Evolutionary conservation across 78 protist species (phyloP).

Genomic region (Salpingoeca rosetta): DNA sequence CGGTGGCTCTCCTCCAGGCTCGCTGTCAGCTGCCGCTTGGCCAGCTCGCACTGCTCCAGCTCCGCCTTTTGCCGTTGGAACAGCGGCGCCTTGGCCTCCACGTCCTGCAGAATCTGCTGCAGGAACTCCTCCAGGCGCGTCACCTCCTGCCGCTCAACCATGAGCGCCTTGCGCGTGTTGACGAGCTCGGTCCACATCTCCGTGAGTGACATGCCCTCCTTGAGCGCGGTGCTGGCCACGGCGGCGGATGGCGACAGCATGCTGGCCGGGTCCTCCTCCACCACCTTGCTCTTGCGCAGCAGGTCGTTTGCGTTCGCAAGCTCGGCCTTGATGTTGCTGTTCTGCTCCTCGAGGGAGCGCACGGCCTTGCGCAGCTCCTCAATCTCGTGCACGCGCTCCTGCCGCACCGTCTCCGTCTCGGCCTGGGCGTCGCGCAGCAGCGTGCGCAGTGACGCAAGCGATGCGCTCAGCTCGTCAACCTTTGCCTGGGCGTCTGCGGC

Average conservation of each 20-base stretch:
- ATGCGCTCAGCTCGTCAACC: background rate
- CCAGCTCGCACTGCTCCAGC: background rate
- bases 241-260: background rate
- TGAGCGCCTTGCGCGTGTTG: background rate
- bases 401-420: background rate
- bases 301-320: background rate
- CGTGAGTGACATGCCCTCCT: background rate
- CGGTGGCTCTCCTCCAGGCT: background rate
- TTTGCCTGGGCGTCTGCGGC: background rate
- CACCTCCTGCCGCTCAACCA: background rate
- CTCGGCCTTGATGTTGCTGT: background rate
- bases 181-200: background rate
- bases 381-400: background rate
- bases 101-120: background rate
- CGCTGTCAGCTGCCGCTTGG: background rate
- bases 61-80: background rate
- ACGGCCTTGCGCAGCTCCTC: background rate
- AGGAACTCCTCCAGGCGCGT: background rate
- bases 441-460: background rate
- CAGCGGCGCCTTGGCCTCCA: slow-evolving; percentile 5
- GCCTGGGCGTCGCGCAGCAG: background rate
- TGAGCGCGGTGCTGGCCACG: background rate
- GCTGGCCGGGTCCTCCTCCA: background rate
- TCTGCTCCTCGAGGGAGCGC: background rate
- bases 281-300: background rate